A percentile compares a stretch with the other conserved stretches of the same genome.
Evolutionary conservation across 202 grass and related monocot genomes (phyloP).

Genomic region (Panicum hallii): DNA sequence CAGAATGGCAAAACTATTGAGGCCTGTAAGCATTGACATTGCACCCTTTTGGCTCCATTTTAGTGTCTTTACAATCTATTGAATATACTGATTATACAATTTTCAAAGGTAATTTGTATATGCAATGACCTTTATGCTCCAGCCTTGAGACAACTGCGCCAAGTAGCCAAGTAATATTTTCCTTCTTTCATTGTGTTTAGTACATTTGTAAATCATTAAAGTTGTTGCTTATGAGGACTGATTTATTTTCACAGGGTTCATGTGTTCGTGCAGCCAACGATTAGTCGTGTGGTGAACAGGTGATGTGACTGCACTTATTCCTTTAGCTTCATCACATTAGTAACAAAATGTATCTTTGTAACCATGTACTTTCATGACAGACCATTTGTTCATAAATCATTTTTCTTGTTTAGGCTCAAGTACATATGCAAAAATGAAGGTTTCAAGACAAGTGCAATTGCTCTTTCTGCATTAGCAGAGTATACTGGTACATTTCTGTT

Average conservation of each 20-base stretch:
- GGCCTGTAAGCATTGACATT: conserved; percentile 73
- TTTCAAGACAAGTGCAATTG: conserved; percentile 87
- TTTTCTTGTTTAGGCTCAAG: conserved; percentile 75
- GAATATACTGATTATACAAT: conserved; percentile 23
- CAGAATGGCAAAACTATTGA: conserved; percentile 67
- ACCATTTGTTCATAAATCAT: conserved; percentile 33
- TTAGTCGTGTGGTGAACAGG: conserved; percentile 95
- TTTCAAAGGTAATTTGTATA: conserved; percentile 91
- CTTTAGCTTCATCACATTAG: conserved; percentile 29
- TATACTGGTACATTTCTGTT: conserved; percentile 67
- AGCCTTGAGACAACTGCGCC: conserved; percentile 90
- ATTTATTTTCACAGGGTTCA: conserved; percentile 81
- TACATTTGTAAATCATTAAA: conserved; percentile 25
- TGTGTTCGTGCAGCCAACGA: conserved; percentile 82
- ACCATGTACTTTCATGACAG: conserved; percentile 7
- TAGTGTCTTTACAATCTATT: conserved; percentile 21
- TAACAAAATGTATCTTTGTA: background rate
- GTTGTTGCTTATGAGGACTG: conserved; percentile 33
- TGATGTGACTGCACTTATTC: conserved; percentile 47
- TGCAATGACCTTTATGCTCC: conserved; percentile 98
- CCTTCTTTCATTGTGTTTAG: conserved; percentile 38
- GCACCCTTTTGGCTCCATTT: conserved; percentile 10
- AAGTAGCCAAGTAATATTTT: conserved; percentile 90
- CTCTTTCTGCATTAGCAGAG: conserved; percentile 89
- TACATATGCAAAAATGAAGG: conserved; percentile 91